These are phyloP conservation scores for Rhodotorula sp. DNA, from an alignment of 1,284 basidiomycete species.

Conservation along the genomic window DNA sequence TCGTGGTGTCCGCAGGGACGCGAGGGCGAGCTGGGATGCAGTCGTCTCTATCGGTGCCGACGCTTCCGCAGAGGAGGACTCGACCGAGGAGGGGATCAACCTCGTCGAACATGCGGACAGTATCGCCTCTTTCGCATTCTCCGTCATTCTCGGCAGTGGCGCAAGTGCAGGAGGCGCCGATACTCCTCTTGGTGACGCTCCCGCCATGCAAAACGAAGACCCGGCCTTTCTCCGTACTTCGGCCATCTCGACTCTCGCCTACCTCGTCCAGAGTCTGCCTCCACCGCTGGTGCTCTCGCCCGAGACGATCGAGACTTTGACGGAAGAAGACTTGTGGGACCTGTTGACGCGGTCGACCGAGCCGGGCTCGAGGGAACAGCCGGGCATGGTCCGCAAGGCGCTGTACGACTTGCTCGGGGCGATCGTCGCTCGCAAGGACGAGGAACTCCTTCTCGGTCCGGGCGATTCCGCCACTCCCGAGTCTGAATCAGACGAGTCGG, in stretches of 20 bases:
- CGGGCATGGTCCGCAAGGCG: constrained; percentile 32
- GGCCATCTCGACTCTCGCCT: constrained; percentile 26
- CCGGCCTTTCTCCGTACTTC: constrained; percentile 32
- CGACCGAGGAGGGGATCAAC: constrained; percentile 41
- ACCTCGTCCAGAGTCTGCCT: constrained; percentile 27
- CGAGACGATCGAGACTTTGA: constrained; percentile 17
- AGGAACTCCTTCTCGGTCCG: constrained; percentile 8
- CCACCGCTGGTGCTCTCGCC: constrained; percentile 24
- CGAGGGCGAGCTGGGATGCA: constrained; percentile 52
- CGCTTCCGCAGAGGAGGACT: constrained; percentile 11
- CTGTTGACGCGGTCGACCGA: constrained; percentile 13
- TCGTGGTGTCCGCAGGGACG: constrained; percentile 58
- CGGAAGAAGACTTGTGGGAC: constrained; percentile 27
- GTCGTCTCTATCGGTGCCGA: constrained; percentile 15
- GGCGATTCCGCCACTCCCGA: not conserved
- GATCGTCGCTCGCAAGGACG: constrained; percentile 16
- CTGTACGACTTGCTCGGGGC: constrained; percentile 37
- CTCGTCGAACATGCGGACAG: constrained; percentile 23
- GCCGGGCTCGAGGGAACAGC: constrained; percentile 16
- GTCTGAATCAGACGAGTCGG: not conserved
- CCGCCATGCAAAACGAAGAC: constrained; percentile 49
- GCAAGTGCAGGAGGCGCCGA: constrained; percentile 3
- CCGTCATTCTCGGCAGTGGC: constrained; percentile 15
- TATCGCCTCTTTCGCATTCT: constrained; percentile 27
- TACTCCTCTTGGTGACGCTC: constrained; percentile 43